Conservation (phyloP, 2,329 filamentous ascomycete species). For the Diaporthe sp. region DNA sequence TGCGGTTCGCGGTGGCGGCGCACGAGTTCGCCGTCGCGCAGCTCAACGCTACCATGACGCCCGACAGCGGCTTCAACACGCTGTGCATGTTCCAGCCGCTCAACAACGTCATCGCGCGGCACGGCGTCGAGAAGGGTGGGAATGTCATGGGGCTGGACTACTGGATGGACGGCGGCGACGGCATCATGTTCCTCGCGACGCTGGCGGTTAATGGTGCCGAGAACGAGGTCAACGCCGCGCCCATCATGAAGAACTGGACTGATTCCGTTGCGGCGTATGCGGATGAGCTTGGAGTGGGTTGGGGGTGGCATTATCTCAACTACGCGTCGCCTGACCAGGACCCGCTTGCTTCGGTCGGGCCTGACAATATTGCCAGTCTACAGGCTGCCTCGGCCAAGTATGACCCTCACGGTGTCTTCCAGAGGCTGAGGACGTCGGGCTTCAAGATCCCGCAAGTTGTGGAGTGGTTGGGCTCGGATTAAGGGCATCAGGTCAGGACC, state of each 20-base stretch:
- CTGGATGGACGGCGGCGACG: conserved; percentile 46
- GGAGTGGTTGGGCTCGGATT: background rate
- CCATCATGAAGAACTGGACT: conserved; percentile 52
- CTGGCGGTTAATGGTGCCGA: conserved; percentile 51
- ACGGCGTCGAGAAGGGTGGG: conserved; percentile 49
- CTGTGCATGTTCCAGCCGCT: conserved; percentile 53
- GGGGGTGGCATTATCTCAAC: conserved; percentile 38
- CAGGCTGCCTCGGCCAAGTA: conserved; percentile 24
- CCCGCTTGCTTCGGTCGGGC: conserved; percentile 21
- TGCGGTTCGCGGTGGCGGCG: conserved; percentile 16
- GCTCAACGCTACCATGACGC: conserved; percentile 43
- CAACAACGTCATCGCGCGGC: conserved; percentile 48
- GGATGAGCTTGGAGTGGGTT: conserved; percentile 45
- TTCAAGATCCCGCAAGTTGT: background rate
- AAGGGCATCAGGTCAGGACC: background rate
- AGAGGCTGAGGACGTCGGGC: conserved; percentile 24
- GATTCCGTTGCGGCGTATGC: conserved; percentile 49
- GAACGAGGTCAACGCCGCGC: conserved; percentile 51
- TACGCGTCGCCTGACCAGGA: conserved; percentile 30
- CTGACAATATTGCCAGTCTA: conserved; percentile 27
- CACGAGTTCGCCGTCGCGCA: conserved; percentile 44
- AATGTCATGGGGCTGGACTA: conserved; percentile 53
- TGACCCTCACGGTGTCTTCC: conserved; percentile 22
- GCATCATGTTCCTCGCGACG: conserved; percentile 51
- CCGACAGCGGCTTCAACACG: conserved; percentile 47